phyloP scores from a whole-genome alignment of 352 stramenopile species.

The Phytophthora rubi region DNA sequence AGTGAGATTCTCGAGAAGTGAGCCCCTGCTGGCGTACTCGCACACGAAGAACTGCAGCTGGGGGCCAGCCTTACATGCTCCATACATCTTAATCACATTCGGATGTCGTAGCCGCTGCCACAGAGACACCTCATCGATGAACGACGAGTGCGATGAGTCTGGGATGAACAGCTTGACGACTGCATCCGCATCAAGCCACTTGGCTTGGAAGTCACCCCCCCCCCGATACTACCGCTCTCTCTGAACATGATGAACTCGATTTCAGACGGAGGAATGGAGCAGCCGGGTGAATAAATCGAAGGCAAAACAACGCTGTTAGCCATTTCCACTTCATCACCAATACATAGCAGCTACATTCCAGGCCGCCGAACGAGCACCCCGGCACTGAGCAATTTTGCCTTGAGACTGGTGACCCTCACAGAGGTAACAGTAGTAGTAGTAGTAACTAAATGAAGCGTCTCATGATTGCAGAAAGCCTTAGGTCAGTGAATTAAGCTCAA shows the following conservation, averaged over 20 bases:
- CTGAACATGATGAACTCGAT: not conserved
- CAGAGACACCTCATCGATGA: not conserved
- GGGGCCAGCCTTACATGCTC: not conserved
- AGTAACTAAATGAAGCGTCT: too few relatives aligned
- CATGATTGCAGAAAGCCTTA: too few relatives aligned
- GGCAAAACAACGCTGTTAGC: not conserved
- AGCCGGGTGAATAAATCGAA: not conserved
- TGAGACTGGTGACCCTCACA: not conserved
- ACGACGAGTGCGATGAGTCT: not conserved
- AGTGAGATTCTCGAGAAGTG: conserved; percentile 2
- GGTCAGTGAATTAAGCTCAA: too few relatives aligned
- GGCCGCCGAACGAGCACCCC: not conserved
- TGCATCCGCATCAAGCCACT: not conserved
- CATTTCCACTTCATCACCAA: not conserved
- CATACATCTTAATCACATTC: conserved; percentile 1
- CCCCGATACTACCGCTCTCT: not conserved
- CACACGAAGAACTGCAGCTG: conserved; percentile 13
- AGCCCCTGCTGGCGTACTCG: conserved; percentile 4
- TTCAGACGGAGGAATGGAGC: not conserved
- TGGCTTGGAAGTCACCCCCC: not conserved
- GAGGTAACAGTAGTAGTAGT: too few relatives aligned
- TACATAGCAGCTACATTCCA: not conserved
- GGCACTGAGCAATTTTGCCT: not conserved
- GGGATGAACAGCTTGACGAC: not conserved
- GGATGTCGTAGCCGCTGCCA: not conserved